Evolutionary conservation across 164 flowering plant genomes (phyloP), one percentile per base, ranked within the genome.

Genomic region (Taxillus chinensis): DNA sequence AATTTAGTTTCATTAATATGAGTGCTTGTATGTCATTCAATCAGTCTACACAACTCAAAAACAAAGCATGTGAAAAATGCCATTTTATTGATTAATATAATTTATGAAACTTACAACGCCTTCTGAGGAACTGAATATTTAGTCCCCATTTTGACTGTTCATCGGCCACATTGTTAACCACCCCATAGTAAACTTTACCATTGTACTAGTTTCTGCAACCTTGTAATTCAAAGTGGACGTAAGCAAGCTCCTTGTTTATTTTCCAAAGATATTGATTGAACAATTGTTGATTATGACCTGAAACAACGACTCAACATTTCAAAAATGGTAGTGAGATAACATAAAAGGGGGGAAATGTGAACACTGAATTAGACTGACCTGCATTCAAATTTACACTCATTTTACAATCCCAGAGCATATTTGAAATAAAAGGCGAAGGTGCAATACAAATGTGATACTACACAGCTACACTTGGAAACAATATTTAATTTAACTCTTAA

Each of bases 61-160:
- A 14, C 4, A 52, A 52, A 52, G 4, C 6, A n/a, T 52, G 4
- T 0, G 8, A 52, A 17, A n/a, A 54, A 54, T 17, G 52, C 5
- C 1, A 12, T 12, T 38, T 7, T 12, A 7, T 15, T 55, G 8
- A 27, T 27, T 27, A 27, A 27, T 27, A 27, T 38, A 49, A 66
- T 14, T 17, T 5, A 7, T 1, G 46, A 62, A 57, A 73, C 96
- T 83, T 71, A 93, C 96, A 74, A 95, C 70, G 56, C 84, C 86
- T 74, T 85, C 74, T 95, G 99, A 17, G 87, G 88, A 69, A 83
- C 86, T 0, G 90, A 71, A 61, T 89, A 95, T 53, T 82, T 84
- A 0, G 95, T 86, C 45, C 97, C 99, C 39, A 90, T 83, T 81
- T 89, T 39, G 99, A 80, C 54, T 87, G 88, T 42, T 95, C 96